Evolutionary conservation across 2,329 filamentous ascomycete genomes (phyloP).

Genomic region (Penicillium sclerotigenum): DNA sequence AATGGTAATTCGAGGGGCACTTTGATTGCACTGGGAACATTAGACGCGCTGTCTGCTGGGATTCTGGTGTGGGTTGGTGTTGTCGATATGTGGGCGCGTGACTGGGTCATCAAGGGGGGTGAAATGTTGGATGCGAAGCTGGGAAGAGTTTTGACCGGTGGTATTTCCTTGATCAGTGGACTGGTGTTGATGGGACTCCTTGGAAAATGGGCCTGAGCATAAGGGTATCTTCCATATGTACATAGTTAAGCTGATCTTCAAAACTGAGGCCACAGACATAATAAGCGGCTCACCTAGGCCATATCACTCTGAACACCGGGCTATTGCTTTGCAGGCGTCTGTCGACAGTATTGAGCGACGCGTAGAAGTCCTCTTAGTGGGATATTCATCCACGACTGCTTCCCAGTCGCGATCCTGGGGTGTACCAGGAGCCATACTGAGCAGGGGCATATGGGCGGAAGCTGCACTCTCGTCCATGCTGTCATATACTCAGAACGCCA

Average conservation of each 20-base stretch:
- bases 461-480: neutral
- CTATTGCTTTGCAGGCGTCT: neutral
- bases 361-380: neutral
- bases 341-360: neutral
- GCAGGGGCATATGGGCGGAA: neutral
- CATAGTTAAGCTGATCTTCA: neutral
- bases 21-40: constrained; percentile 67
- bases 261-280: neutral
- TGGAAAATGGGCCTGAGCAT: constrained; percentile 66
- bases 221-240: neutral
- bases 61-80: constrained; percentile 77
- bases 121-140: constrained; percentile 55
- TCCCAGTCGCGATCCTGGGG: no score
- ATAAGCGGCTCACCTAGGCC: neutral
- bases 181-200: constrained; percentile 68
- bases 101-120: constrained; percentile 63
- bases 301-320: neutral
- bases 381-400: no score
- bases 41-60: constrained; percentile 71
- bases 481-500: neutral
- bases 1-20: constrained; percentile 70
- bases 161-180: constrained; percentile 57
- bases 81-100: constrained; percentile 74
- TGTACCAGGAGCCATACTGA: no score
- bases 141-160: constrained; percentile 50